Percentiles rank a stretch among this genome's conserved stretches.
phyloP scores from a whole-genome alignment of 2,329 filamentous ascomycete genomes.

The Beauveria bassiana region DNA sequence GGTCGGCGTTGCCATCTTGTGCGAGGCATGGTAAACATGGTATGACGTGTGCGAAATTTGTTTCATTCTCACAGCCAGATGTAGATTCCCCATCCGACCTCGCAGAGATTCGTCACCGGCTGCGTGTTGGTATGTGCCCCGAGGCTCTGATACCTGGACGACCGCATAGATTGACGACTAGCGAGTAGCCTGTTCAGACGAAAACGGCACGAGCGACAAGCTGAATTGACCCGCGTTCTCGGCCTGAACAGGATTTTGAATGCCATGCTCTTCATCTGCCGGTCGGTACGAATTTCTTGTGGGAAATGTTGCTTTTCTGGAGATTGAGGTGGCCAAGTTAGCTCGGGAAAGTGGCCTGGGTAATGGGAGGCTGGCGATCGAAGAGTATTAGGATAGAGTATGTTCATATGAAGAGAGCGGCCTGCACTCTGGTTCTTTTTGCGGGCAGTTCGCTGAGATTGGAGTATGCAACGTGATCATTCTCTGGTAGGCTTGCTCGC shows the following conservation, averaged over 20 bases:
- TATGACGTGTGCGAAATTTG: neutral
- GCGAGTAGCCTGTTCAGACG: neutral
- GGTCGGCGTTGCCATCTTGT: neutral
- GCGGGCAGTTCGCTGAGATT: no score
- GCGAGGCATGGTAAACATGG: no score
- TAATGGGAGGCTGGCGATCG: no score
- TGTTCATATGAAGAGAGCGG: no score
- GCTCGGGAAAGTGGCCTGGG: no score
- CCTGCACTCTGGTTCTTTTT: no score
- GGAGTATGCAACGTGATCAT: no score
- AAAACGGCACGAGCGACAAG: neutral
- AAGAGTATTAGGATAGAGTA: no score
- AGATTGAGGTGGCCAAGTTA: no score
- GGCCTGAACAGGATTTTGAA: neutral
- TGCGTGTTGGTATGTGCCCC: neutral
- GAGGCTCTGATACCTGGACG: neutral
- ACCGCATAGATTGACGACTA: neutral
- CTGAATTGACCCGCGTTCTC: neutral
- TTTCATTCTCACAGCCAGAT: neutral
- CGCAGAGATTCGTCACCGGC: neutral
- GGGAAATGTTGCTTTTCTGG: no score
- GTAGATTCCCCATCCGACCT: constrained; percentile 2
- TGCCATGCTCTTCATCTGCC: neutral
- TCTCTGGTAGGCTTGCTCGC: no score
- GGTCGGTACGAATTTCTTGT: no score